Base-by-base conservation (phyloP, 2,329 filamentous ascomycete genomes). In the Fusarium sp. region DNA sequence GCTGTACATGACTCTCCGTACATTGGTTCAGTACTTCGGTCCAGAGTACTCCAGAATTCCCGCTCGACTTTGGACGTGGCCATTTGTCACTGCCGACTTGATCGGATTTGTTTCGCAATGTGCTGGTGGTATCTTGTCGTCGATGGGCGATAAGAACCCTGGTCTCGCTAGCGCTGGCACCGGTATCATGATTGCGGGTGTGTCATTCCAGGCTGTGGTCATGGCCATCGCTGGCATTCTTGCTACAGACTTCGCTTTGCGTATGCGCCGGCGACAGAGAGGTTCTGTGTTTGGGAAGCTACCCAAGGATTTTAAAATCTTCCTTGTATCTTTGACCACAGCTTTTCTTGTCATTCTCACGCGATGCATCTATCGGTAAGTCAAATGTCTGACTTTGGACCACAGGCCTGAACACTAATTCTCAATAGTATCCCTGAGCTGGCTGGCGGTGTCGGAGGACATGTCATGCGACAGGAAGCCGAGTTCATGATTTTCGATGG, bases 401-500 rank as follows among this genome's bases (percentile, higher is more conserved):
- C 10, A 13, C 10, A 10, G 8, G 3, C 3, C 1, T 26, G 36
- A 54, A 6, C 18, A 2, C 6, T 14, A 1, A 31, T 31, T 10
- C 28, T 31, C 10, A 31, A 31, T 14, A 54, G 51, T 6, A 54
- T 54, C 1, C 28, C 28, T 2, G 51, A 54, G 22, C 13, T 54
- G 14, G 42, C 51, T 14, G 51, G 40, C 1, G 51, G 51, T 2
- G 51, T 54, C 7, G 51, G 51, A 10, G 51, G 51, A 20, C 42
- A 49, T 13, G 36, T 54, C 31, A 54, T 54, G 51, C 42, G 42
- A 28, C 42, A 54, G 14, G 51, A 54, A 10, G 42, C 26, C 10
- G 51, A 54, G n/a, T 54, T 54, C 10, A 54, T 54, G 51, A 28
- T 54, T 2, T 31, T 54, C 2, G 51, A 54, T 28, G 51, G 51